phyloP scores from a whole-genome alignment of 495 filamentous ascomycete genomes.

The Daldinia grandis region DNA sequence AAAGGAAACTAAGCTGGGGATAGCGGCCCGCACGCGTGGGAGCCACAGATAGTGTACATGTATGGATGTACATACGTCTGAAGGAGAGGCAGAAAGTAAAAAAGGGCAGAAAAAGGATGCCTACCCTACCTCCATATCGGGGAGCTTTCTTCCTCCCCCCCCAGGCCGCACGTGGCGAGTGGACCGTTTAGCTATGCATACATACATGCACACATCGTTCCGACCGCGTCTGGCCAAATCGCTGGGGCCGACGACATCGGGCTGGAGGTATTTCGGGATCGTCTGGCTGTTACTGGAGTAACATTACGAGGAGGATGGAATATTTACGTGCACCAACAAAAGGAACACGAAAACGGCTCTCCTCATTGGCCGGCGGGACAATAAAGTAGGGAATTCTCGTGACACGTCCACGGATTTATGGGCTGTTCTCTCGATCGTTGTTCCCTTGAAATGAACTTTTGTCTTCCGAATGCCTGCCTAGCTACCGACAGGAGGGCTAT shows the following conservation, averaged over 20 bases:
- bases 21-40: not conserved
- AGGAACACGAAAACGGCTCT: not conserved
- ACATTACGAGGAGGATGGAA: not conserved
- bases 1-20: not conserved
- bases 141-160: not conserved
- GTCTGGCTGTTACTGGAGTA: not conserved
- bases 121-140: too few relatives aligned
- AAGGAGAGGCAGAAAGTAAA: not conserved
- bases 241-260: not conserved
- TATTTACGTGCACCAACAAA: not conserved
- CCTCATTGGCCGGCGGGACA: not conserved
- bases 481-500: not conserved
- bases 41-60: not conserved
- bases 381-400: not conserved
- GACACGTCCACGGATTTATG: not conserved
- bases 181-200: not conserved
- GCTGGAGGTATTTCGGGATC: not conserved
- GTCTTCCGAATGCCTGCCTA: too few relatives aligned
- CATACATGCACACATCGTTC: not conserved
- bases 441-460: not conserved
- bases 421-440: not conserved
- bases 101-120: not conserved
- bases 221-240: not conserved
- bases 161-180: slow-evolving; percentile 1
- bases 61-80: too few relatives aligned